Evolutionary conservation across 148 eudicot species (phyloP), one percentile per base, ranked within the genome.

Genomic region (Silene uniflora): DNA sequence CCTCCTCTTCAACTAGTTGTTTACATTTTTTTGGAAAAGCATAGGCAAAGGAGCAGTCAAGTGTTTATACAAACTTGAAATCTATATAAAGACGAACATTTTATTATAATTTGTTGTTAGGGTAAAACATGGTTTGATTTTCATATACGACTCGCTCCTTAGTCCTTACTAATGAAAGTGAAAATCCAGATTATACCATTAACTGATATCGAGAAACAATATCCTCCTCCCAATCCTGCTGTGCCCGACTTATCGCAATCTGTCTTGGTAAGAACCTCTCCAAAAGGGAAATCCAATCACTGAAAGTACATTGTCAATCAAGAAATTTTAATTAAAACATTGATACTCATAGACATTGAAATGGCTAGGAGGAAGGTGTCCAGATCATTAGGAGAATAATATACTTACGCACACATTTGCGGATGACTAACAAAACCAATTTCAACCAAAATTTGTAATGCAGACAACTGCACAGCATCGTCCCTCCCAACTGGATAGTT

Each of bases 401-500:
- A 21, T 60, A 92, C 98, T 88, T 68, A 96, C 99, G 90, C 91
- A 97, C 97, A 89, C 27, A 91, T 78, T 76, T 92, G 97, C 56
- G 96, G 98, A 76, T 86, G 83, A 47, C 75, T 77, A 60, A 89
- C 83, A 81, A 78, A 93, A 82, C 99, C 97, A 72, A 92, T 86
- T 75, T 96, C 98, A 78, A 92, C 98, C 79, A 91, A 84, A 80
- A 96, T 96, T 72, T 96, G 99, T 79, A 96, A 70, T 8, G 98
- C 99, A 72, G 96, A 92, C 56, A 96, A 71, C 71, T 96, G 97
- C 69, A 94, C 97, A 65, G 99, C 92, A 82, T 96, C 99, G 80
- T 91, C 98, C 81, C 88, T 92, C 81, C 99, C 99, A 80, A 96
- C 97, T 64, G 99, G 99, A 81, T 96, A 96, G 78, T 96, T 92